Base-by-base conservation (phyloP, 2,329 filamentous ascomycete genomes). In the Phyllachora maydis region DNA sequence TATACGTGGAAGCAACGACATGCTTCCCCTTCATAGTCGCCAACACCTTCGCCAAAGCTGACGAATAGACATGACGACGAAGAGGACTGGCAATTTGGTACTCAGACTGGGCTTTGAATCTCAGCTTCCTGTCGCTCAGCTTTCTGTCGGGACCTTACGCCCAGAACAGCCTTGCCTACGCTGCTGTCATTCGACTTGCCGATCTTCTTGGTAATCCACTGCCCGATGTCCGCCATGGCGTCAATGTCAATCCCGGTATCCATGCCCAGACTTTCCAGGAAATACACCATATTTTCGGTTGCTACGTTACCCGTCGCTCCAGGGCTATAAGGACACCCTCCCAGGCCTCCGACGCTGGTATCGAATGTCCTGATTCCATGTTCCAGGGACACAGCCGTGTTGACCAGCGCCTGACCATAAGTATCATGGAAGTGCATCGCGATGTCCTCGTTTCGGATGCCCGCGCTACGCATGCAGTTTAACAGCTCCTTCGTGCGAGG, bases 401-500 rank as follows among this genome's bases (percentile, higher is more conserved):
- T 90, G 6, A 81, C 72, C n/a, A 85, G 53, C 2, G 78, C 79
- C 50, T 82, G 74, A 1, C 78, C 79, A 40, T 82, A 85, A 1
- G 81, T 90, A 40, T 91, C 78, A 45, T 91, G 81, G 38, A 90
- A 85, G 46, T 91, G 81, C 50, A 83, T 68, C 0, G 77, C 77
- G 8, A 90, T 49, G 36, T 77, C 71, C 35, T 70, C 65, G 26
- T 59, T 61, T 11, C 71, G 59, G 11, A 90, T 59, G 1, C 71
- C 73, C 2, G 73, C 74, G 2, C 66, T 60, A 6, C 56, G 46
- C 46, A 81, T 50, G 26, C 69, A 69, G 32, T 59, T 58, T 28
- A 82, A 52, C 22, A 82, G 50, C 26, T 65, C 62, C 26, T 56
- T 52, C 3, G 73, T 79, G 26, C 66, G 55, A 11, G 69, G 70